These are phyloP conservation scores for Wickerhamiella kurtzmanii DNA, from an alignment of 805 yeast genomes.

Conservation along the genomic window DNA sequence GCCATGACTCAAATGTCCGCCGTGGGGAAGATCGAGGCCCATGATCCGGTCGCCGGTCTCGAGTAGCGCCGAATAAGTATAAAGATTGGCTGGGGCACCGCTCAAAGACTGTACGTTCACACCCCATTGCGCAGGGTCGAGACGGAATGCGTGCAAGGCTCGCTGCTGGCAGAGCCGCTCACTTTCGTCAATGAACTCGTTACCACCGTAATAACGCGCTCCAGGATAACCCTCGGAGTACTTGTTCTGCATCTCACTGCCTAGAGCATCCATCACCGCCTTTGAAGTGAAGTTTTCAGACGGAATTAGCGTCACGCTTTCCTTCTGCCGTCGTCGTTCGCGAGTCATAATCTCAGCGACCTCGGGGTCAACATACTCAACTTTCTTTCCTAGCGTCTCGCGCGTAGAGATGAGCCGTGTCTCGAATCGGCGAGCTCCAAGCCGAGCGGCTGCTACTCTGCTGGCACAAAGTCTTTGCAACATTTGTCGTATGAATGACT, in stretches of 20 bases:
- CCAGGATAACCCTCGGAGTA: slow-evolving; percentile 98
- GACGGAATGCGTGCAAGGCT: slow-evolving; percentile 70
- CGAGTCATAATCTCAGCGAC: slow-evolving; percentile 61
- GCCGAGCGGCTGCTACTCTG: too few species aligned
- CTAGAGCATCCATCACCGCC: slow-evolving; percentile 86
- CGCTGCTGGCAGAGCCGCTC: slow-evolving; percentile 83
- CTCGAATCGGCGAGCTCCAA: background rate
- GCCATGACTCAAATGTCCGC: slow-evolving; percentile 96
- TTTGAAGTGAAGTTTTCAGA: slow-evolving; percentile 93
- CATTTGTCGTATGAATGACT: too few species aligned
- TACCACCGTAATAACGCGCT: slow-evolving; percentile 96
- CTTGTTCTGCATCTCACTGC: slow-evolving; percentile 94
- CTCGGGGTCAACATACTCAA: slow-evolving; percentile 50
- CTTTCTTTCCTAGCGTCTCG: slow-evolving; percentile 12
- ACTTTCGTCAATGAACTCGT: slow-evolving; percentile 82
- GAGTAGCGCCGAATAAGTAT: slow-evolving; percentile 79
- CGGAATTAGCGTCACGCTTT: slow-evolving; percentile 84
- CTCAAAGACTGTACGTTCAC: slow-evolving; percentile 92
- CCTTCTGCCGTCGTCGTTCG: slow-evolving; percentile 78
- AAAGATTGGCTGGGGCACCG: slow-evolving; percentile 94
- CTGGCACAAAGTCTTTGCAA: background rate
- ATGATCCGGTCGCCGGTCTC: slow-evolving; percentile 84
- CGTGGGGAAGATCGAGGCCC: slow-evolving; percentile 97
- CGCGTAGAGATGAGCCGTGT: slow-evolving; percentile 14
- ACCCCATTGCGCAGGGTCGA: slow-evolving; percentile 82